Evolutionary conservation across 2,329 filamentous ascomycete genomes (phyloP).

Genomic region (Colletotrichum caudatum): DNA sequence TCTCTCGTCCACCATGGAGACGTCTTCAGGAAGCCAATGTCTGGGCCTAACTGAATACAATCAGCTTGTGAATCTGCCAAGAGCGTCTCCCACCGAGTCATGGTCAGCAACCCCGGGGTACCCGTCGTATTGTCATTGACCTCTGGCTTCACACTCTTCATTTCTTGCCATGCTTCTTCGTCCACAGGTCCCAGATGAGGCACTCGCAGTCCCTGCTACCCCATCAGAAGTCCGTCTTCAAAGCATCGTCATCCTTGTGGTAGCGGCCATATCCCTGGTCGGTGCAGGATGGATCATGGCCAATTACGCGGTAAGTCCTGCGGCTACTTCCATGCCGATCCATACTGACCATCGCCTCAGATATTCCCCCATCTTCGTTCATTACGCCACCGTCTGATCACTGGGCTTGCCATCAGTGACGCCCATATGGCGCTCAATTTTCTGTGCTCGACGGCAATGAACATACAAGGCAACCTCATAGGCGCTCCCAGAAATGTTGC

Average conservation of each 20-base stretch:
- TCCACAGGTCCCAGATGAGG: slow-evolving; percentile 5
- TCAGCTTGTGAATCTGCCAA: background rate
- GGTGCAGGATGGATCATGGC: slow-evolving; percentile 55
- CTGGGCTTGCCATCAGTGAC: slow-evolving; percentile 55
- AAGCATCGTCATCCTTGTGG: slow-evolving; percentile 49
- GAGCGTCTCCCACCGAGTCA: background rate
- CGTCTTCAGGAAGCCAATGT: too few species aligned
- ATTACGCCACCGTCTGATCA: slow-evolving; percentile 56
- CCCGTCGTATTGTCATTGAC: background rate
- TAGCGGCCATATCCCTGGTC: slow-evolving; percentile 51
- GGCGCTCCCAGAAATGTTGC: slow-evolving; percentile 45
- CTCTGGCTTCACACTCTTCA: too few species aligned
- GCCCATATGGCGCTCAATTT: slow-evolving; percentile 57
- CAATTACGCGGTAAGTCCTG: slow-evolving; percentile 49
- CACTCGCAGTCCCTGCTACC: slow-evolving; percentile 44
- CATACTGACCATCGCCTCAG: slow-evolving; percentile 43
- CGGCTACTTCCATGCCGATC: background rate
- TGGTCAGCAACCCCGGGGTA: background rate
- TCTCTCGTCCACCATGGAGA: background rate
- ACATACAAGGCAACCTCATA: slow-evolving; percentile 50
- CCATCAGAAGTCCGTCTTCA: slow-evolving; percentile 43
- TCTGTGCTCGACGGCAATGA: slow-evolving; percentile 51
- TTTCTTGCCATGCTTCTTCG: slow-evolving; percentile 4
- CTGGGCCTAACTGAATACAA: background rate
- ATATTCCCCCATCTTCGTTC: slow-evolving; percentile 52